Base-by-base conservation (phyloP, 768 basidiomycete species). In the Porphyrellus cyaneotinctus region DNA sequence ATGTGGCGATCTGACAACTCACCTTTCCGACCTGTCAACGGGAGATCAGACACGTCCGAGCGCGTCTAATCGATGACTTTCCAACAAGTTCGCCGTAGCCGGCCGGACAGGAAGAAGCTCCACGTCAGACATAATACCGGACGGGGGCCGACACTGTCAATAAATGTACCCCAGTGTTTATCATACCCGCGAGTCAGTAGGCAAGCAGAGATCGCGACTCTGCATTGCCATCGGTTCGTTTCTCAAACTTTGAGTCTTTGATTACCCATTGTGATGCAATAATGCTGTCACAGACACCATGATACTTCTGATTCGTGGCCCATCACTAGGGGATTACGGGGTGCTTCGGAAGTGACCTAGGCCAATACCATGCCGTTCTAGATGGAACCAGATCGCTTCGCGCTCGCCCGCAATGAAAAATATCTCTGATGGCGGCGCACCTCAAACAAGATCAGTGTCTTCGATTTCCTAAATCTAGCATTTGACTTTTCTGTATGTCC, bases 101-200 rank as follows among this genome's bases (percentile, higher is more conserved):
- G 36, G 47, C 37, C 39, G 18, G 17, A n/a, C 33, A 36, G 37
- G 45, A 36, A 39, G 39, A 30, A 24, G 46, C 32, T 33, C 43
- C 42, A 36, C 32, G 45, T 43, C 44, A 44, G 17, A 42, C 39
- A 56, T 50, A 64, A 56, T 50, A 64, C 43, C 55, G 53, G 51
- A 50, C 48, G 53, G n/a, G n/a, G n/a, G n/a, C n/a, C n/a, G n/a
- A n/a, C n/a, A n/a, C n/a, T n/a, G n/a, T n/a, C n/a, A n/a, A n/a
- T n/a, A n/a, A n/a, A 50, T 18, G 22, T 43, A 38, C 26, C 31
- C 51, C 47, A 47, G 48, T 11, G 47, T 51, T 36, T 49, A 45
- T 65, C 51, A n/a, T n/a, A n/a, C n/a, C 63, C 60, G 62, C 63
- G 62, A 63, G 62, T 38, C 49, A 51, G n/a, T n/a, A n/a, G n/a